Conservation (phyloP, 2,329 filamentous ascomycete species). For the Drechslerella dactyloides region DNA sequence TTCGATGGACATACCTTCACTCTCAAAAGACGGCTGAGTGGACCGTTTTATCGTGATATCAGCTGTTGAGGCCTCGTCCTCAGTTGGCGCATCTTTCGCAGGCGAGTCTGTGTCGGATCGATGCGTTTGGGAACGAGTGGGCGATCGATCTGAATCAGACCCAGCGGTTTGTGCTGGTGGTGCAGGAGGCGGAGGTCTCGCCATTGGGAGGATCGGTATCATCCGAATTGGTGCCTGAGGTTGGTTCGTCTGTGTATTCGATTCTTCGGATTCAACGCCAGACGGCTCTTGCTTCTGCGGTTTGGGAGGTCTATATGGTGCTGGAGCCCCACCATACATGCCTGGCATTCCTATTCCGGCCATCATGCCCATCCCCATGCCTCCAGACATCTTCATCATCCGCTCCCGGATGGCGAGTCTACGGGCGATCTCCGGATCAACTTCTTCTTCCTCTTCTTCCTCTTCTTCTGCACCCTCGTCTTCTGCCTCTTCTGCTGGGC, state of each 20-base stretch:
- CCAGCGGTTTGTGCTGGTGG: not conserved
- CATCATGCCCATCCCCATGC: constrained; percentile 96
- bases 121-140: constrained; percentile 12
- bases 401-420: constrained; percentile 87
- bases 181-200: constrained; percentile 1
- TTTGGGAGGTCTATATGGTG: constrained; percentile 55
- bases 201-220: constrained; percentile 46
- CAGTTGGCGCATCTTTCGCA: constrained; percentile 42
- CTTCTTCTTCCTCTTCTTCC: constrained; percentile 60
- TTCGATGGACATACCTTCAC: constrained; percentile 36
- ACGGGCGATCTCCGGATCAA: constrained; percentile 84
- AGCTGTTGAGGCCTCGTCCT: constrained; percentile 27
- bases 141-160: constrained; percentile 26
- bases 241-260: constrained; percentile 11
- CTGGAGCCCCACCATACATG: constrained; percentile 62
- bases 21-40: constrained; percentile 32
- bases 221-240: constrained; percentile 34
- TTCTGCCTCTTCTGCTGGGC: constrained; percentile 60
- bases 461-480: constrained; percentile 60
- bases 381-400: constrained; percentile 98
- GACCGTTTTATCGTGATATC: constrained; percentile 6
- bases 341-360: constrained; percentile 74
- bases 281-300: constrained; percentile 20
- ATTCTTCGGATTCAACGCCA: constrained; percentile 17
- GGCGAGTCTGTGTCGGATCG: constrained; percentile 46